phyloP scores from a whole-genome alignment of 2,329 filamentous ascomycete species.

The Dactylellina drechsleri region DNA sequence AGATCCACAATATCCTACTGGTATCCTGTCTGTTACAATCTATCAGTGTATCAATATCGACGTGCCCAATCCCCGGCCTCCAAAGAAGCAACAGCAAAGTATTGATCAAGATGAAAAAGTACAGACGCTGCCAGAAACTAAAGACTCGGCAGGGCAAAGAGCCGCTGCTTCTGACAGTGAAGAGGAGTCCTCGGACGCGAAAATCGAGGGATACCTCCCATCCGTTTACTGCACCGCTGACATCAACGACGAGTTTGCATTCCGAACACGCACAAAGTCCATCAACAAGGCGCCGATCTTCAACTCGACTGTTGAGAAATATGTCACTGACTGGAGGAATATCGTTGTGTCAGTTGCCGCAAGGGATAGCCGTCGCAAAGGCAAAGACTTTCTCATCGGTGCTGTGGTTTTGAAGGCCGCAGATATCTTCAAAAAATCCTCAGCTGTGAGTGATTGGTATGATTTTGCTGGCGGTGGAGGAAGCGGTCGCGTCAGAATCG shows the following conservation, averaged over 20 bases:
- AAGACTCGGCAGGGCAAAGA: constrained; percentile 80
- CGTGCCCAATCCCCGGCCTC: constrained; percentile 39
- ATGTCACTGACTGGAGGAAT: constrained; percentile 94
- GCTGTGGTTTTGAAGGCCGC: constrained; percentile 88
- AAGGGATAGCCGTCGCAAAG: constrained; percentile 86
- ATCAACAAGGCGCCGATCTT: constrained; percentile 95
- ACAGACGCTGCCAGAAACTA: constrained; percentile 74
- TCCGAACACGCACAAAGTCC: constrained; percentile 87
- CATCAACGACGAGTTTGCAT: constrained; percentile 81
- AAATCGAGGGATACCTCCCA: constrained; percentile 67
- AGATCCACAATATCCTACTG: constrained; percentile 92
- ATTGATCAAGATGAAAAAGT: constrained; percentile 38
- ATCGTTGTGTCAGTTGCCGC: constrained; percentile 86
- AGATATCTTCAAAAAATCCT: constrained; percentile 84
- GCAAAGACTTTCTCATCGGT: constrained; percentile 93
- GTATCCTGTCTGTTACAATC: constrained; percentile 83
- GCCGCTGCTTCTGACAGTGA: constrained; percentile 25
- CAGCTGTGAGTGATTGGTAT: constrained; percentile 91
- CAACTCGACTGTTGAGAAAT: constrained; percentile 93
- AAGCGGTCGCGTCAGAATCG: constrained; percentile 88
- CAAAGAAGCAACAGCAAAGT: constrained; percentile 29
- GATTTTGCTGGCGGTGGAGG: constrained; percentile 92
- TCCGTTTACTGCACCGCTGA: constrained; percentile 94
- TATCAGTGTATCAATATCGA: constrained; percentile 97
- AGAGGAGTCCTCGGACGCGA: constrained; percentile 45